Base-by-base conservation (phyloP, 192 early-diverging fungal species). In the Backusella luteola region DNA sequence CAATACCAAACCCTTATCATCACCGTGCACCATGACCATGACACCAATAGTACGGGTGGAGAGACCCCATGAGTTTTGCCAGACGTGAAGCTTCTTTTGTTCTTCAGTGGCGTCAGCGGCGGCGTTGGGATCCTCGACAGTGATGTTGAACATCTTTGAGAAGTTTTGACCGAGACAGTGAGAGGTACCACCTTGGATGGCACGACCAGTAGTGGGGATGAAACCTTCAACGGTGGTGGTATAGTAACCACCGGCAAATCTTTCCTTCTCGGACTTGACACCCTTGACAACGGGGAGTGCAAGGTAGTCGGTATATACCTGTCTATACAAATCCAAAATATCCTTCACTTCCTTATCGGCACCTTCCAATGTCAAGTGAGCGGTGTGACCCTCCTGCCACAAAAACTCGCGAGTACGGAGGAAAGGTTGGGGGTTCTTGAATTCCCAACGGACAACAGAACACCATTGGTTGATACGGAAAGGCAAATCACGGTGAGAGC, bases 101-200 rank as follows among this genome's bases (percentile, higher is more conserved):
- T 89, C 90, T 75, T 89, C 88, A 36, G 84, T 79, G 19, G 81
- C 85, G 34, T 83, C 75, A 17, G 76, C 77, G 34, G 83, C 79
- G 17, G 87, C 86, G 46, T 90, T 89, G 73, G 96, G 94, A 79
- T 96, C 93, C 84, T 98, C 95, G 35, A 98, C 89, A 14, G 90
- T 84, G 67, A 99, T 95, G 77, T 96, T 90, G 83, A 99, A 99
- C 98, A 99, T 99, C 84, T 98, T 99, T 68, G 96, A 92, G 83
- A 99, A 99, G 91, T 99, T 99, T 88, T 99, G 97, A n/a, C 98
- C 98, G 80, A 99, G 89, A 79, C 94, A 96, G 87, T 99, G 98
- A 74, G 96, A 98, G 7, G 98, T 99, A 59, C 93, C 98, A 66
- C 94, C 98, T 86, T 99, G 98, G 77, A 99, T 98, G 70, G 93